Base-by-base conservation (phyloP, 2,329 filamentous ascomycete species). In the Rhynchosporium agropyri region DNA sequence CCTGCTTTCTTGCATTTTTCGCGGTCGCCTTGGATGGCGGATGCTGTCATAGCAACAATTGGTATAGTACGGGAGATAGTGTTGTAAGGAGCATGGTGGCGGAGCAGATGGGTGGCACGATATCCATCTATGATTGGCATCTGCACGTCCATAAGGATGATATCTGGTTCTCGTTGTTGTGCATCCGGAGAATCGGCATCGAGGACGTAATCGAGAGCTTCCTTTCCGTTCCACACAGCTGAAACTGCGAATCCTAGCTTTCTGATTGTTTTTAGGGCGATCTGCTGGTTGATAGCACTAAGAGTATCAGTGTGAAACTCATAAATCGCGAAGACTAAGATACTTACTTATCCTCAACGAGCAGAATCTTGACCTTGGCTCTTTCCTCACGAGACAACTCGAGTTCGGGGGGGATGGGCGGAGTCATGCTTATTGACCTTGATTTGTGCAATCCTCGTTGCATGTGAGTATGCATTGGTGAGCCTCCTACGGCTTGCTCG, bases 41-140 rank as follows among this genome's bases (percentile, higher is more conserved):
- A 90, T 4, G 89, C 90, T 0, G 89, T 92, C 88, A 92, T 91
- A n/a, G 89, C 89, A 43, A 92, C 86, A 57, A 92, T 91, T 0
- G 89, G 89, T 4, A 91, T 86, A 49, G 86, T 79, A 60, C 81
- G 79, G 3, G 85, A 79, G 58, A 83, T 81, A 2, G 78, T 71
- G 46, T 82, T 86, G 75, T 89, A 92, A 0, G 88, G 86, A 1
- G 81, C 72, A 67, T 90, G 85, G 61, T 89, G 87, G 15, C 89
- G 82, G 51, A 94, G 81, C 9, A 89, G 81, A 68, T 91, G 89
- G 0, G 90, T 93, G 48, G 89, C 89, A 62, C 85, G 84, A 74
- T 93, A 93, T 1, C 90, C 90, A 70, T 93, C 90, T 65, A 91
- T 85, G 45, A 92, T 84, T 31, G 87, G 85, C 86, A 90, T 90